phyloP scores from a whole-genome alignment of 2,329 filamentous ascomycete species.

The Neonectria coccinea region DNA sequence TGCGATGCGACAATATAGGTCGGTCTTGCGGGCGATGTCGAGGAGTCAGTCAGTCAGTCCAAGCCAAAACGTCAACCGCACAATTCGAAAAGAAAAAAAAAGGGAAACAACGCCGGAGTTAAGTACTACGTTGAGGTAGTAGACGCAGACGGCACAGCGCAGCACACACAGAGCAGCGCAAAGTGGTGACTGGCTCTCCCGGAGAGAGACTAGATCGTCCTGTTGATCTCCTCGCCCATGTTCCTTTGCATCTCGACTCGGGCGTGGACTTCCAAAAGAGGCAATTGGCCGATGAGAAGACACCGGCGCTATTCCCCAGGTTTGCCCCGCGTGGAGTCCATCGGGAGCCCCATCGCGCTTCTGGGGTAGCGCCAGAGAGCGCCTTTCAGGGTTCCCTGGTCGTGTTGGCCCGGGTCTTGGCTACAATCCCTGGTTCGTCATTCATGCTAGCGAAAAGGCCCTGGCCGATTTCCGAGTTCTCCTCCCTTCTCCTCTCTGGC shows the following conservation, averaged over 20 bases:
- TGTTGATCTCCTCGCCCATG: conserved; percentile 36
- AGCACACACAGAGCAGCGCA: conserved; percentile 11
- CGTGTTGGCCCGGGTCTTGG: conserved; percentile 3
- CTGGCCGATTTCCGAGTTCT: conserved; percentile 11
- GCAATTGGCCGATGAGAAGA: conserved; percentile 41
- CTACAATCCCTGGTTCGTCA: conserved; percentile 21
- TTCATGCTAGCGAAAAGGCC: no score
- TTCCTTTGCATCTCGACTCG: conserved; percentile 45
- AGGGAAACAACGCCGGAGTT: conserved; percentile 37
- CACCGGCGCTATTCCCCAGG: conserved; percentile 43
- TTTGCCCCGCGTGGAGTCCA: conserved; percentile 44
- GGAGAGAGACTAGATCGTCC: conserved; percentile 39
- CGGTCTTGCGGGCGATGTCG: conserved; percentile 15
- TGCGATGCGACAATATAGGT: not conserved
- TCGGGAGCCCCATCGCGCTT: conserved; percentile 9
- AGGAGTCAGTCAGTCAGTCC: conserved; percentile 20
- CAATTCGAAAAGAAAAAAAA: not conserved
- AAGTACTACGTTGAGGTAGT: conserved; percentile 28
- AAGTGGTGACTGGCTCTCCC: conserved; percentile 18
- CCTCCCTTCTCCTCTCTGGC: conserved; percentile 15
- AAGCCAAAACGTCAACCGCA: conserved; percentile 31
- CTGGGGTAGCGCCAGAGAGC: conserved; percentile 21
- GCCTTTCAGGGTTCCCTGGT: conserved; percentile 12
- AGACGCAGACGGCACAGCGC: conserved; percentile 6
- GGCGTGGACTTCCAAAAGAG: conserved; percentile 41